These are phyloP conservation scores for Tillandsia leiboldiana DNA, from an alignment of 176 grass and related monocot genomes.

Conservation along the genomic window DNA sequence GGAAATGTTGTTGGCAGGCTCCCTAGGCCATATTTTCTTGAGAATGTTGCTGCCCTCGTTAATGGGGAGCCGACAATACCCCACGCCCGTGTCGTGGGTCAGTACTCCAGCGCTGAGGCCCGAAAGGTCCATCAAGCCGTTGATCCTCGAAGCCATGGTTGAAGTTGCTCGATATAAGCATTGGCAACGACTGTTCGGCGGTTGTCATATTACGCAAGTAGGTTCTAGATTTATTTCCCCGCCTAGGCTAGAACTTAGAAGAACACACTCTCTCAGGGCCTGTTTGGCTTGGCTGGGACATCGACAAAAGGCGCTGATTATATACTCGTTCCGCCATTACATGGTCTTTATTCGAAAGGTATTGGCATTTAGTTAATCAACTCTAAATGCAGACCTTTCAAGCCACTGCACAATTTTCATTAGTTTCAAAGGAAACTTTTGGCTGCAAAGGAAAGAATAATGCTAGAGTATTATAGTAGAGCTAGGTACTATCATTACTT, in stretches of 20 bases:
- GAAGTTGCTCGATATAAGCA: background rate
- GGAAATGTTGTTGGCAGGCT: slow-evolving; percentile 87
- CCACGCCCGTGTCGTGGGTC: slow-evolving; percentile 66
- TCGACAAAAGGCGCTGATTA: no score
- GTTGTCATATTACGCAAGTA: no score
- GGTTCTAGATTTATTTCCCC: no score
- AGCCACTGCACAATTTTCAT: background rate
- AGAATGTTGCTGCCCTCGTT: slow-evolving; percentile 75
- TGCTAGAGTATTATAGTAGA: background rate
- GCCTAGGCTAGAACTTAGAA: no score
- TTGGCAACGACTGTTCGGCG: background rate
- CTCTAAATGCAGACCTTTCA: no score
- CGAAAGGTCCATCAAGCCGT: slow-evolving; percentile 80
- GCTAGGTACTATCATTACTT: background rate
- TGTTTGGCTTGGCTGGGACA: no score
- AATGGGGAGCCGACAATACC: slow-evolving; percentile 62
- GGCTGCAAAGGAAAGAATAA: background rate
- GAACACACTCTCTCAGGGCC: no score
- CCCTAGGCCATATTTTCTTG: slow-evolving; percentile 75
- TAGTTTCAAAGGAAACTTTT: background rate
- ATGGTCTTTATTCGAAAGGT: background rate
- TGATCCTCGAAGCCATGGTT: slow-evolving; percentile 93
- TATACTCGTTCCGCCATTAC: background rate
- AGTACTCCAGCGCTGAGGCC: slow-evolving; percentile 60
- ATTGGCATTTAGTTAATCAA: no score